Conservation (phyloP, 164 flowering plant species). For the Umbellularia californica region DNA sequence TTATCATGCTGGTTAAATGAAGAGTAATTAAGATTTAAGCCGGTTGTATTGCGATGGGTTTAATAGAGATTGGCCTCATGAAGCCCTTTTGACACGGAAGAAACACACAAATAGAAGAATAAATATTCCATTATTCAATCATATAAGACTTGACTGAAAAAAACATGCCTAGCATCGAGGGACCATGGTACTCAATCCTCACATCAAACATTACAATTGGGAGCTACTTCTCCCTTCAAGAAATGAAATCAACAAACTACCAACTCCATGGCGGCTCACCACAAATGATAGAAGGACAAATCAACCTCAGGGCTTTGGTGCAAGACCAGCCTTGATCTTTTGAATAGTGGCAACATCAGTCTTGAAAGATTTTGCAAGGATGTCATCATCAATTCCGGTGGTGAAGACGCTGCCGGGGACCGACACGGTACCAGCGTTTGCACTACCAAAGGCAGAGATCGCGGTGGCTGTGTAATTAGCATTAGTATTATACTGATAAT, state of each 20-base stretch:
- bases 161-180: too few species aligned
- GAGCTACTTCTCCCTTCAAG: neutral
- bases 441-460: constrained; percentile 18
- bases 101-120: too few species aligned
- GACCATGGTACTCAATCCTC: neutral
- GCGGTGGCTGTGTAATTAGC: constrained; percentile 5
- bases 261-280: too few species aligned
- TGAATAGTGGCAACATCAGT: constrained; percentile 17
- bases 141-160: too few species aligned
- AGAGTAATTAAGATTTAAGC: too few species aligned
- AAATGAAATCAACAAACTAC: neutral
- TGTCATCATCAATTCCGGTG: constrained; percentile 10
- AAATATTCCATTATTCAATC: too few species aligned
- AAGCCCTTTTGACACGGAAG: too few species aligned
- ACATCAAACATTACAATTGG: neutral
- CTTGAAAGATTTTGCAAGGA: constrained; percentile 20
- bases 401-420: constrained; percentile 14
- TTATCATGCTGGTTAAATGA: too few species aligned
- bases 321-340: constrained; percentile 21
- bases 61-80: too few species aligned
- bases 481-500: constrained; percentile 14
- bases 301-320: constrained; percentile 3
- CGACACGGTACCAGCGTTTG: constrained; percentile 15
- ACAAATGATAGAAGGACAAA: neutral
- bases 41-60: too few species aligned